Conservation (phyloP, 1,139 yeast genomes). For the Suhomyces panamericanus region DNA sequence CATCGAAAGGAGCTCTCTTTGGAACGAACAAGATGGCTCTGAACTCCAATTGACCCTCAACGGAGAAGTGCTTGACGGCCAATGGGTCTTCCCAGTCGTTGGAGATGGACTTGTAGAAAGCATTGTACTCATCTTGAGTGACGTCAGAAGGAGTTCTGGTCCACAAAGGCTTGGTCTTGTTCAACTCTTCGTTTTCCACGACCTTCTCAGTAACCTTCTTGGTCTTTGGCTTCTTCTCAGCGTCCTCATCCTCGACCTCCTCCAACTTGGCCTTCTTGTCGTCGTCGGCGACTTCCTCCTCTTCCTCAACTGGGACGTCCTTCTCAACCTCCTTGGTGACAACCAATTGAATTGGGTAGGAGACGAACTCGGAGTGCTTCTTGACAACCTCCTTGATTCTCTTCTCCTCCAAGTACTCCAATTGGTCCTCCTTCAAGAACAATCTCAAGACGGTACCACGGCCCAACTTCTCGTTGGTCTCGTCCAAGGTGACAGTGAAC, state of each 20-base stretch:
- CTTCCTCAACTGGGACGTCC: constrained; percentile 76
- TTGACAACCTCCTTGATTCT: constrained; percentile 98
- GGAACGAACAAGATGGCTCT: constrained; percentile 97
- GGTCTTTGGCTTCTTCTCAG: constrained; percentile 69
- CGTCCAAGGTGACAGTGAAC: constrained; percentile 93
- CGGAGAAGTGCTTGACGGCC: constrained; percentile 99
- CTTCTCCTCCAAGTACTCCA: constrained; percentile 99
- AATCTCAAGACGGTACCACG: constrained; percentile 97
- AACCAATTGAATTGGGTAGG: constrained; percentile 98
- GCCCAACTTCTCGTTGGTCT: constrained; percentile 76
- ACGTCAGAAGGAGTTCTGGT: constrained; percentile 98
- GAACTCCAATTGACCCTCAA: constrained; percentile 99
- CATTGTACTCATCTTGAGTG: constrained; percentile 97
- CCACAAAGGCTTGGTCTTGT: constrained; percentile 99
- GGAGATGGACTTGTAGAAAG: constrained; percentile 98
- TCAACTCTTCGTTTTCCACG: constrained; percentile 92
- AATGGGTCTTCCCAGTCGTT: constrained; percentile 99
- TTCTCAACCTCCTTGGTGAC: constrained; percentile 99
- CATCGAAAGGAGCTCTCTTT: constrained; percentile 98
- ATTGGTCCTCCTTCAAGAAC: constrained; percentile 98
- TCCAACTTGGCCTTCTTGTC: constrained; percentile 64
- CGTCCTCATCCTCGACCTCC: constrained; percentile 67
- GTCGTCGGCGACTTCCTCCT: constrained; percentile 51
- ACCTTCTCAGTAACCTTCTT: constrained; percentile 84
- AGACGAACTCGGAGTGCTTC: constrained; percentile 99